Evolutionary conservation across 768 basidiomycete genomes (phyloP), one percentile per base, ranked within the genome.

Genomic region (Tricholomella constricta): DNA sequence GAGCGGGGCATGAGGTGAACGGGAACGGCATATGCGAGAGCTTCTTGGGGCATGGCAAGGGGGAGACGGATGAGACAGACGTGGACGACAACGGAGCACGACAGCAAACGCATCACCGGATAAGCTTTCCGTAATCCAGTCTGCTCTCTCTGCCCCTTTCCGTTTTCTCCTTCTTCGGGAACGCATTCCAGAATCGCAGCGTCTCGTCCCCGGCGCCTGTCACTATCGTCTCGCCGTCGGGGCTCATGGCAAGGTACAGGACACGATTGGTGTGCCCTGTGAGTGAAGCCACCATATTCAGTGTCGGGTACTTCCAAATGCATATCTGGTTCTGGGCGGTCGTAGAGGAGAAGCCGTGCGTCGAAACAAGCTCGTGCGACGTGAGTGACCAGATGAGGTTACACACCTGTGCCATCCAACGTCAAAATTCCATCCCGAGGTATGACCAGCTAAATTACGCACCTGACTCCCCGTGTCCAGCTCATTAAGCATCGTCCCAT

Each of bases 171-270:
- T 75, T 81, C 70, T 84, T 86, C n/a, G 91, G 90, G 64, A 99
- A 98, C 0, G 94, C 94, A 68, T 94, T 96, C 96, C 96, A 98
- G 71, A 98, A 98, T 57, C 94, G 72, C 48, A 99, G 72, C 3
- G 96, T 99, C 73, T 98, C 96, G 68, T 99, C 96, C 0, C 96
- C 96, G 0, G 96, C 96, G 14, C 96, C 96, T 0, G 95, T 98
- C 23, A 98, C 97, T 57, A 98, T 98, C 0, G 95, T 98, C 73
- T 96, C 93, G 15, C 95, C 94, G 61, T 97, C 95, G 0, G 95
- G 95, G 63, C 88, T 91, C 91, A 95, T 94, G 3, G 95, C 95
- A n/a, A 98, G 85, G 68, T 96, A 96, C 27, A 98, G 76, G 15
- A 99, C 96, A 42, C 96, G 90, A 67, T 90, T 91, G 0, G 94